Evolutionary conservation across 495 filamentous ascomycete species (phyloP).

Genomic region (Letharia columbiana): DNA sequence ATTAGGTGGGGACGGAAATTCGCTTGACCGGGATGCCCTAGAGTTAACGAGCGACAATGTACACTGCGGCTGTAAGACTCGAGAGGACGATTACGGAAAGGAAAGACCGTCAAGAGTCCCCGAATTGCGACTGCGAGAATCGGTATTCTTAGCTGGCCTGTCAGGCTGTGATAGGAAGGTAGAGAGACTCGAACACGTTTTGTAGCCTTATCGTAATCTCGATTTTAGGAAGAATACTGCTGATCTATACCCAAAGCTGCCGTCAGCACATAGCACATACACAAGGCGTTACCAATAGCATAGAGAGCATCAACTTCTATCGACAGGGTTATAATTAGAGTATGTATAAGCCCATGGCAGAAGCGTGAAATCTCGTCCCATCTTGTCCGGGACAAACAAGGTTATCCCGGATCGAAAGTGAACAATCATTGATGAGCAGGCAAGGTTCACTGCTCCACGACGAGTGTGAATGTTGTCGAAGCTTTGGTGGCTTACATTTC

Average conservation of each 20-base stretch:
- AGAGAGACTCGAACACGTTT: neutral
- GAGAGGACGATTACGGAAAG: neutral
- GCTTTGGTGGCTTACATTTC: neutral
- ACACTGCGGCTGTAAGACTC: neutral
- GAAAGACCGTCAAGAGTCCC: neutral
- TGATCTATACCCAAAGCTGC: neutral
- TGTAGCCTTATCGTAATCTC: neutral
- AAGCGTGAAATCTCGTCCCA: neutral
- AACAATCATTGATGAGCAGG: neutral
- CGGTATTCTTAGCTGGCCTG: neutral
- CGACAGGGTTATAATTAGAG: neutral
- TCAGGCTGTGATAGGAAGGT: neutral
- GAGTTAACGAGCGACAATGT: neutral
- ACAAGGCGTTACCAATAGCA: neutral
- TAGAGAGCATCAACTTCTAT: neutral
- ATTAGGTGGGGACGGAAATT: neutral
- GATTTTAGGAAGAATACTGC: neutral
- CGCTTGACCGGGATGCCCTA: neutral
- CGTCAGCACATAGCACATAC: neutral
- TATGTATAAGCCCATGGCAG: too few species aligned
- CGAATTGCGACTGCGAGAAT: neutral
- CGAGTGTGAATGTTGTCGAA: neutral
- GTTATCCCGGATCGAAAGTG: neutral
- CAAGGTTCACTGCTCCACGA: neutral
- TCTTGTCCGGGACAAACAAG: neutral